Evolutionary conservation across 441 rosid genomes (phyloP).

Genomic region (Theobroma grandiflorum): DNA sequence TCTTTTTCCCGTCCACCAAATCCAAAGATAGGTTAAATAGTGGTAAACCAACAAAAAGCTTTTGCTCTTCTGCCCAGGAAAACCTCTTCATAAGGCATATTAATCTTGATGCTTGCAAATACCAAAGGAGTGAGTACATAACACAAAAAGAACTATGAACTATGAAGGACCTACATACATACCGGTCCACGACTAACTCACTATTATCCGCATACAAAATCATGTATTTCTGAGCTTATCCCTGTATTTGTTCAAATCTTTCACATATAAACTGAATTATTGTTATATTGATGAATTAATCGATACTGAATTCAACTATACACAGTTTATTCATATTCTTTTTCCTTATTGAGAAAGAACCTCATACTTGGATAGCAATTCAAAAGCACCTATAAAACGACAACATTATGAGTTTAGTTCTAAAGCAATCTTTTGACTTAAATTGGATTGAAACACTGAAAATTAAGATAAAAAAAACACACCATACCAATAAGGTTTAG

Average conservation of each 20-base stretch:
- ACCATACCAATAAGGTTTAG: slow-evolving; percentile 25
- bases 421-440: background rate
- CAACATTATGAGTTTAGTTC: background rate
- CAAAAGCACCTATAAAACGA: background rate
- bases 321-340: background rate
- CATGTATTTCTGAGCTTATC: background rate
- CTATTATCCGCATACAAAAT: background rate
- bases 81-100: background rate
- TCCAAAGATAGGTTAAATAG: background rate
- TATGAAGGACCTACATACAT: background rate
- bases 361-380: background rate
- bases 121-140: background rate
- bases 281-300: background rate
- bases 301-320: background rate
- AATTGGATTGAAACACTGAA: slow-evolving; percentile 5
- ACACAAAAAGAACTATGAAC: background rate
- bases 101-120: background rate
- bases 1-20: background rate
- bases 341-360: background rate
- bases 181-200: background rate
- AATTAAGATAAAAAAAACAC: background rate
- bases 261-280: slow-evolving; percentile 3
- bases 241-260: background rate
- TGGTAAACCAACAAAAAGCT: background rate
- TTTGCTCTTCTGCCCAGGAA: background rate